phyloP scores from a whole-genome alignment of 805 yeast genomes.

The Zygosaccharomyces siamensis region DNA sequence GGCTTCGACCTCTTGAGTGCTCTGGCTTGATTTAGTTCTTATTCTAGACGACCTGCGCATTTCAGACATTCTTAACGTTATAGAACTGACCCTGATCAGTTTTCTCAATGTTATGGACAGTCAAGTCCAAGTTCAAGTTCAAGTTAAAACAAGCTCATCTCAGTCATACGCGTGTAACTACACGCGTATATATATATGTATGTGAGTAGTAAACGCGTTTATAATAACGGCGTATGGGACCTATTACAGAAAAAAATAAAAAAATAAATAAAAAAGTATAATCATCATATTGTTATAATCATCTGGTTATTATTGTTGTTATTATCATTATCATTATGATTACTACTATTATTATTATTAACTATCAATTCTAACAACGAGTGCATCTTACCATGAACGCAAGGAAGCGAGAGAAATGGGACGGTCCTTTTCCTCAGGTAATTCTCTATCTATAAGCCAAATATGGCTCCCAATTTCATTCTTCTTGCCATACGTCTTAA shows the following conservation, averaged over 20 bases:
- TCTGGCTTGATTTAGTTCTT: slow-evolving; percentile 17
- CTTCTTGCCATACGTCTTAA: not conserved
- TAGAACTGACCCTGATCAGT: not conserved
- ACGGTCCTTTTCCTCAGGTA: not conserved
- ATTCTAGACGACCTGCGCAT: slow-evolving; percentile 38
- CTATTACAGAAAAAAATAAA: too few species aligned
- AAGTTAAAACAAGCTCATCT: slow-evolving; percentile 2
- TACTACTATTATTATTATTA: not conserved
- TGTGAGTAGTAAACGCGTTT: not conserved
- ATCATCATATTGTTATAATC: too few species aligned
- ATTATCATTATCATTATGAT: not conserved
- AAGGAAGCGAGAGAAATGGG: not conserved
- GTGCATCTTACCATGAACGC: not conserved
- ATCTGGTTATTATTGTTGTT: too few species aligned
- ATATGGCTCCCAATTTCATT: not conserved
- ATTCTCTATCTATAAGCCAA: slow-evolving; percentile 4
- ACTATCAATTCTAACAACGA: not conserved
- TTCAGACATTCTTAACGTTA: slow-evolving; percentile 17
- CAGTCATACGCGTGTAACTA: not conserved
- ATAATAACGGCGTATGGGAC: too few species aligned
- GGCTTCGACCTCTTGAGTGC: slow-evolving; percentile 8
- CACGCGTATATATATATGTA: not conserved
- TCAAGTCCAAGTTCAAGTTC: not conserved
- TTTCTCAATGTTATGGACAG: not conserved
- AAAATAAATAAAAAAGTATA: too few species aligned